Percentiles rank a stretch among this genome's conserved stretches.
Evolutionary conservation across 2,329 filamentous ascomycete genomes (phyloP).

Genomic region (Ceratocystis cubensis): DNA sequence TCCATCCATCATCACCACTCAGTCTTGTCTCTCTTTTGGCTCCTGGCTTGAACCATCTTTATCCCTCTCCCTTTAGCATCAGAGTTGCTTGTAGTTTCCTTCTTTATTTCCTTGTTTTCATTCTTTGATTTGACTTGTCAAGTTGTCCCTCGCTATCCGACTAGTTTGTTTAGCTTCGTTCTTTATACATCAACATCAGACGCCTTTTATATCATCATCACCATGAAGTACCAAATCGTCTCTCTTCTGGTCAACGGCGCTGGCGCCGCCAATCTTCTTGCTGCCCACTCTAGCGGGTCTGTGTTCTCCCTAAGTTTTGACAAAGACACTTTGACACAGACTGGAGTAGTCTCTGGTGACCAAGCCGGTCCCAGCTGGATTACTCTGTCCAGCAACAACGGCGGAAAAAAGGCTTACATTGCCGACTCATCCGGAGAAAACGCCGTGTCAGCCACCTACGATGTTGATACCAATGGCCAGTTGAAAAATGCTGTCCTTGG

Average conservation of each 20-base stretch:
- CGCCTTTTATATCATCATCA: not conserved
- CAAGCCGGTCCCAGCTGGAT: constrained; percentile 22
- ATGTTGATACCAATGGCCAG: constrained; percentile 27
- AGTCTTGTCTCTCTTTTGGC: not conserved
- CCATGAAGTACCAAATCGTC: constrained; percentile 16
- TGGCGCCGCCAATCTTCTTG: constrained; percentile 22
- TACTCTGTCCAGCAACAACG: constrained; percentile 19
- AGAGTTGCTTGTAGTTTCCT: not conserved
- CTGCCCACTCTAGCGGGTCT: constrained; percentile 23
- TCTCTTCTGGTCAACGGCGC: constrained; percentile 19
- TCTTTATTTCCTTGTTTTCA: not conserved
- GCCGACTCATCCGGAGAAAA: constrained; percentile 27
- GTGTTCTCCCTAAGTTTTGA: constrained; percentile 21
- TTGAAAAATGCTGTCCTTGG: constrained; percentile 25
- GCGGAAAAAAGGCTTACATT: constrained; percentile 21
- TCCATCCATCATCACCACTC: not conserved
- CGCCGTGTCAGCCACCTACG: constrained; percentile 24
- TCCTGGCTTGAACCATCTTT: not conserved
- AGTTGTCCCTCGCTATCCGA: not conserved
- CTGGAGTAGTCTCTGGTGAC: constrained; percentile 21
- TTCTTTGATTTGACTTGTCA: not conserved
- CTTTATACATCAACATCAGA: not conserved
- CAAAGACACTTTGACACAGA: constrained; percentile 18
- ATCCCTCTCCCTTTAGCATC: not conserved
- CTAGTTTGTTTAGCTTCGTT: not conserved